Conservation (phyloP, 345 rosid genomes). For the Arabidopsis thaliana region DNA sequence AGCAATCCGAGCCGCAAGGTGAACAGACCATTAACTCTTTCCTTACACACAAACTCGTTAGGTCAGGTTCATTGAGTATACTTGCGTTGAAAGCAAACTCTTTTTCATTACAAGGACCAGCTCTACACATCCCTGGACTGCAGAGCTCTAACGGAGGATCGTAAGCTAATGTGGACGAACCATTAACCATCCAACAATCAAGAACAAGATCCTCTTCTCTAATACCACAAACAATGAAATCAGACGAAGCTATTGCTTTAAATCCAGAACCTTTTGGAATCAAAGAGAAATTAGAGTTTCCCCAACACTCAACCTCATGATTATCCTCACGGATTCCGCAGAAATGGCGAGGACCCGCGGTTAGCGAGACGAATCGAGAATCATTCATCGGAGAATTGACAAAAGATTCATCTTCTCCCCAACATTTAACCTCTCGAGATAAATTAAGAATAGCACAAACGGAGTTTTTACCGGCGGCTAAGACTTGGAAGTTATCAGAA, state of each 20-base stretch:
- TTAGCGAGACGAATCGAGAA: conserved; percentile 56
- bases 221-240: conserved; percentile 74
- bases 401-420: conserved; percentile 64
- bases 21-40: conserved; percentile 73
- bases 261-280: conserved; percentile 78
- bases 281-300: conserved; percentile 61
- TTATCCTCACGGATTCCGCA: conserved; percentile 85
- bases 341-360: conserved; percentile 78
- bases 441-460: conserved; percentile 65
- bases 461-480: conserved; percentile 63
- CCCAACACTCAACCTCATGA: conserved; percentile 91
- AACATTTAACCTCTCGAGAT: conserved; percentile 62
- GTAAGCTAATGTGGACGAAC: conserved; percentile 52
- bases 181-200: conserved; percentile 78
- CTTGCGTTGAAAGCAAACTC: conserved; percentile 92
- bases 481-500: conserved; percentile 48
- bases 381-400: conserved; percentile 40
- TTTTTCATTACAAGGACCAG: conserved; percentile 56
- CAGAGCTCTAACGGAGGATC: conserved; percentile 88
- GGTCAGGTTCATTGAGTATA: conserved; percentile 69
- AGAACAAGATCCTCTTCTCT: conserved; percentile 85
- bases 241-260: conserved; percentile 86
- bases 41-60: conserved; percentile 71
- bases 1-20: conserved; percentile 80
- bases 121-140: conserved; percentile 80